A percentile compares a stretch with the other conserved stretches of the same genome.
Conservation (phyloP, 495 filamentous ascomycete species). For the Podospora appendiculata region DNA sequence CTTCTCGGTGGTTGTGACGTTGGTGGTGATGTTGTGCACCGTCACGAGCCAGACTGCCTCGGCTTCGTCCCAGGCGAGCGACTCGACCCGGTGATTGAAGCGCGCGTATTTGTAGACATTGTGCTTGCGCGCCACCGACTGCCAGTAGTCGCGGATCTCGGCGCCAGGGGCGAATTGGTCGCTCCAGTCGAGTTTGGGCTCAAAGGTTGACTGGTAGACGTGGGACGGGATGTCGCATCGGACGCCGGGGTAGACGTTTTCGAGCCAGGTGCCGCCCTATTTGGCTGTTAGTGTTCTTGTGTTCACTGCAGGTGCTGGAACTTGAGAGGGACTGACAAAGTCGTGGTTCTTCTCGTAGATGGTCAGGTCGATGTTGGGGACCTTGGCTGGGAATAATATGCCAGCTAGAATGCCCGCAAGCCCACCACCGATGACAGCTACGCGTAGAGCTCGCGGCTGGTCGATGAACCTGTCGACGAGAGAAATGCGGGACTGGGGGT, state of each 20-base stretch:
- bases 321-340: conserved; percentile 27
- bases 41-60: conserved; percentile 45
- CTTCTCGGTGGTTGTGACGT: conserved; percentile 23
- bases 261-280: conserved; percentile 62
- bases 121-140: conserved; percentile 51
- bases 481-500: conserved; percentile 17
- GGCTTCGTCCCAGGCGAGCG: conserved; percentile 44
- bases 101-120: conserved; percentile 51
- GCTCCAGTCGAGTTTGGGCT: conserved; percentile 58
- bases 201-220: conserved; percentile 60
- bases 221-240: conserved; percentile 65
- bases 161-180: conserved; percentile 55
- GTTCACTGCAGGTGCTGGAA: not conserved
- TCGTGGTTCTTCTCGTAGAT: conserved; percentile 71
- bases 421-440: conserved; percentile 60
- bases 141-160: conserved; percentile 62
- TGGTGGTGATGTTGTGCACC: conserved; percentile 21
- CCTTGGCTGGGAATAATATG: conserved; percentile 50
- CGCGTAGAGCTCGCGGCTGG: conserved; percentile 44
- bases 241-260: conserved; percentile 65
- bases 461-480: conserved; percentile 49
- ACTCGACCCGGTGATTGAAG: conserved; percentile 41
- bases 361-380: conserved; percentile 48
- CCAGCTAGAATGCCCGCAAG: conserved; percentile 55
- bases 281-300: not conserved